Evolutionary conservation across 2,329 filamentous ascomycete species (phyloP), one percentile per base, ranked within the genome.

Genomic region (Sporothrix pallida): DNA sequence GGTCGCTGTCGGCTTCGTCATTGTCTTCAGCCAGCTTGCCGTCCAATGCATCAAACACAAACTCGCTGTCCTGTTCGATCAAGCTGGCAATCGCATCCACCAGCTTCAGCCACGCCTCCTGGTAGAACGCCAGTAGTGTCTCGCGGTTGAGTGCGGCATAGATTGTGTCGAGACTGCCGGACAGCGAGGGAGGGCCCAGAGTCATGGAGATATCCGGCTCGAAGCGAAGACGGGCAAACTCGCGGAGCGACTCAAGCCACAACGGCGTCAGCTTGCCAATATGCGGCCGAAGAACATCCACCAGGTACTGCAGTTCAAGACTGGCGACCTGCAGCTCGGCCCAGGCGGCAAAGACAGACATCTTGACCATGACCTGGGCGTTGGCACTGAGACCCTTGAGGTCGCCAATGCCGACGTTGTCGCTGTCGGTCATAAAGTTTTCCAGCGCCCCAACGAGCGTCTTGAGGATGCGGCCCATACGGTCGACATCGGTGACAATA

Each of bases 391-490:
- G 88, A 0, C 93, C 94, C 82, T 93, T 94, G 6, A 99, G 86
- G 77, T 99, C 97, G 17, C 96, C 96, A 79, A 99, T 98, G 26
- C 93, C 90, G 0, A 93, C 93, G n/a, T 44, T 54, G 17, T 72
- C 71, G 60, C 89, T 86, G 75, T 97, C 93, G 63, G 88, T 90
- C 1, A 93, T 93, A 79, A 98, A 97, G 81, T 95, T 97, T 79
- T 98, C 95, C 1, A 99, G 87, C 0, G 95, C 95, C 60, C 92
- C 91, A 6, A 98, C 93, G 1, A 99, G 87, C 0, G 97, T 92
- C 83, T 98, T 98, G 73, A 99, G 87, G 71, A 99, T 99, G 73
- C 96, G 92, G 26, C 96, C 96, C 96, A 99, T 99, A n/a, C 96
- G 90, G 77, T 99, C 97, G 9, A 98, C 90, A 81, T 98, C 96